These are phyloP conservation scores for Candida coquimbonensis DNA, from an alignment of 805 yeast species.

Conservation along the genomic window DNA sequence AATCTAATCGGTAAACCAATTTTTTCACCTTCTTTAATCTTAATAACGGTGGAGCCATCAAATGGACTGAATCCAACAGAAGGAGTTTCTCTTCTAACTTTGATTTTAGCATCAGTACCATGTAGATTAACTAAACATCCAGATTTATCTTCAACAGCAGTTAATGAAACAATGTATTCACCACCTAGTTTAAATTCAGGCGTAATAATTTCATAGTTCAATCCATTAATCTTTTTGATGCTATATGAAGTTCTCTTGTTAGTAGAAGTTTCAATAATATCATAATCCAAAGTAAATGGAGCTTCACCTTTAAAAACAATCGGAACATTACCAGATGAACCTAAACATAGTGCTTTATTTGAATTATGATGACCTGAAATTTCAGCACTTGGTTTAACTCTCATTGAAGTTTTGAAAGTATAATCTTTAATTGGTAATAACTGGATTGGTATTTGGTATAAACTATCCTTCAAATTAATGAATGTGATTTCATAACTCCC, in stretches of 20 bases:
- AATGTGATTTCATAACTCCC: constrained; percentile 79
- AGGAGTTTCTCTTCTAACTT: constrained; percentile 68
- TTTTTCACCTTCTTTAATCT: constrained; percentile 55
- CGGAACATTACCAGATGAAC: constrained; percentile 40
- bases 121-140: constrained; percentile 71
- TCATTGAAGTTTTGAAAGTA: constrained; percentile 63
- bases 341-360: constrained; percentile 35
- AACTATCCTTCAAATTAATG: constrained; percentile 53
- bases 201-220: constrained; percentile 38
- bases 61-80: constrained; percentile 37
- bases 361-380: constrained; percentile 10
- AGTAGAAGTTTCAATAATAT: constrained; percentile 50
- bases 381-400: constrained; percentile 56
- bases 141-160: constrained; percentile 65
- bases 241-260: constrained; percentile 39
- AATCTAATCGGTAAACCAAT: constrained; percentile 53
- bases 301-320: constrained; percentile 68
- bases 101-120: constrained; percentile 55
- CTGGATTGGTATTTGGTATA: constrained; percentile 40
- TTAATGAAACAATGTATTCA: constrained; percentile 54
- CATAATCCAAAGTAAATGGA: constrained; percentile 70
- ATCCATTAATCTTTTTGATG: constrained; percentile 32
- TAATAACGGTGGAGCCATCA: constrained; percentile 29
- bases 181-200: constrained; percentile 63
- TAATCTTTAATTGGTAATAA: constrained; percentile 32